These are phyloP conservation scores for Malassezia dermatis DNA, from an alignment of 1,284 basidiomycete genomes.

Conservation along the genomic window DNA sequence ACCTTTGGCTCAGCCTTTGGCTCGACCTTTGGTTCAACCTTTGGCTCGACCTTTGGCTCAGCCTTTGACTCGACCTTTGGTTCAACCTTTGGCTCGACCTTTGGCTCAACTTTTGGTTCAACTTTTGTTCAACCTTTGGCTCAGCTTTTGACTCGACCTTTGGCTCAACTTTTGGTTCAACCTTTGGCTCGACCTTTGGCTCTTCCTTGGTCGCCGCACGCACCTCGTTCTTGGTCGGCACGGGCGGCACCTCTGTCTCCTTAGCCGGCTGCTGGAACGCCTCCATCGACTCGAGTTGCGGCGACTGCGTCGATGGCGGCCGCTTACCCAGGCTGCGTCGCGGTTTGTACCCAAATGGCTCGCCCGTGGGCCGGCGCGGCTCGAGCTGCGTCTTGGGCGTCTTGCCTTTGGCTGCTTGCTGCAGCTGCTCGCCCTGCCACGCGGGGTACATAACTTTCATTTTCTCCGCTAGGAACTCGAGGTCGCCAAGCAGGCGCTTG, in stretches of 20 bases:
- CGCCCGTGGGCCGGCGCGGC: neutral
- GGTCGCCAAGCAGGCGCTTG: conserved; percentile 24
- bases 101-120: neutral
- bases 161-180: neutral
- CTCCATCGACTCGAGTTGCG: conserved; percentile 11
- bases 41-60: neutral
- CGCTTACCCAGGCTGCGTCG: conserved; percentile 11
- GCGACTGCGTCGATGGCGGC: conserved; percentile 16
- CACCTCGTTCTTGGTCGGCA: neutral
- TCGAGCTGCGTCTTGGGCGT: conserved; percentile 15
- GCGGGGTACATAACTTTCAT: conserved; percentile 28
- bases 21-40: neutral
- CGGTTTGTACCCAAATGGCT: conserved; percentile 11
- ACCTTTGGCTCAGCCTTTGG: neutral
- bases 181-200: neutral
- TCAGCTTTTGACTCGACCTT: neutral
- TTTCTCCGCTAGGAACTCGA: conserved; percentile 27
- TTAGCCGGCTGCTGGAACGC: conserved; percentile 9
- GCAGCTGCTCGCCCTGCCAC: conserved; percentile 29
- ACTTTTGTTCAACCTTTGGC: neutral
- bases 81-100: neutral
- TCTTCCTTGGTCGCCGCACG: neutral
- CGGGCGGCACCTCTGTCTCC: neutral
- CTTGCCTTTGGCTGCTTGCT: conserved; percentile 21
- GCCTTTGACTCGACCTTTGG: neutral